Conservation (phyloP, 2,329 filamentous ascomycete species). For the Colletotrichum horii region DNA sequence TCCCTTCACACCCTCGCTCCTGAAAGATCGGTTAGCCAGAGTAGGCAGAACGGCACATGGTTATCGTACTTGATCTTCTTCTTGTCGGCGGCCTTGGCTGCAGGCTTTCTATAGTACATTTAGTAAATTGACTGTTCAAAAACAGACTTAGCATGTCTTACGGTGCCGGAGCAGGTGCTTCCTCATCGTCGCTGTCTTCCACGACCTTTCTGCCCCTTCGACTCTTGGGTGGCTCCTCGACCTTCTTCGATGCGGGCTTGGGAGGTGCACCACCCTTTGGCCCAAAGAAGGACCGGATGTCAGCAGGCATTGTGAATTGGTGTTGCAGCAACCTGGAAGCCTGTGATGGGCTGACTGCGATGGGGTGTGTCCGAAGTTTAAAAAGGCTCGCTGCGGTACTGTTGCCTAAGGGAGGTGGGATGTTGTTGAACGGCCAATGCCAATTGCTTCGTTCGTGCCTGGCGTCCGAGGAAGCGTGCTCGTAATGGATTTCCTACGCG, state of each 20-base stretch:
- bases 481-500: constrained; percentile 33
- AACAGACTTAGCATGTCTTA: background rate
- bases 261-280: constrained; percentile 69
- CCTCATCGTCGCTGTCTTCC: constrained; percentile 83
- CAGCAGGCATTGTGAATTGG: constrained; percentile 66
- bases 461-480: constrained; percentile 2
- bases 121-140: background rate
- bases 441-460: constrained; percentile 2
- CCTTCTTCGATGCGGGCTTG: constrained; percentile 52
- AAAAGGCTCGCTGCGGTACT: background rate
- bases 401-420: constrained; percentile 2
- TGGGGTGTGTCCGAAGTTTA: background rate
- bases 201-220: constrained; percentile 70
- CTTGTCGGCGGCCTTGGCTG: constrained; percentile 47
- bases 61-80: constrained; percentile 60
- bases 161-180: constrained; percentile 43
- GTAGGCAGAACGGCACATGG: background rate
- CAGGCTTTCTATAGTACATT: constrained; percentile 1
- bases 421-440: background rate
- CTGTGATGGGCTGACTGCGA: background rate
- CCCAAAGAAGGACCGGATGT: constrained; percentile 92
- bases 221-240: constrained; percentile 47
- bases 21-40: constrained; percentile 22
- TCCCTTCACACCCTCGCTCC: constrained; percentile 50
- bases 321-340: background rate